Evolutionary conservation across 169 alveolate genomes (phyloP).

Genomic region (Plasmodium cynomolgi): DNA sequence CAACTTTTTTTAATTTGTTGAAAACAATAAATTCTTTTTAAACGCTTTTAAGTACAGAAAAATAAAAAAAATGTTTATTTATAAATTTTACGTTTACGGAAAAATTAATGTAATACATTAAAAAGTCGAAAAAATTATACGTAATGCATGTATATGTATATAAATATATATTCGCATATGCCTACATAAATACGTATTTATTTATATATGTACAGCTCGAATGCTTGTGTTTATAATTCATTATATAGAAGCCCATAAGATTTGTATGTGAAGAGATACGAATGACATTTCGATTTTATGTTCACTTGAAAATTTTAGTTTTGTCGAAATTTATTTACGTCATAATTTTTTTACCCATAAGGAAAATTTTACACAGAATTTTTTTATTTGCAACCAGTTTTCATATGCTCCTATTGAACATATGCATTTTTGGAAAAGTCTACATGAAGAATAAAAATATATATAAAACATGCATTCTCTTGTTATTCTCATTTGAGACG

Average conservation of each 20-base stretch:
- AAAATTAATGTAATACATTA: conserved; percentile 11
- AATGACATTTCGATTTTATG: not conserved
- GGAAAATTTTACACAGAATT: not conserved
- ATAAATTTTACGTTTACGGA: not conserved
- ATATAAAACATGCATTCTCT: not conserved
- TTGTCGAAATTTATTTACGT: not conserved
- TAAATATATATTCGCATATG: conserved; percentile 9
- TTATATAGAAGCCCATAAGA: not conserved
- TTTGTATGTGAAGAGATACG: not conserved
- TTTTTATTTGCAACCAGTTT: not conserved
- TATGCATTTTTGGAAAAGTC: not conserved
- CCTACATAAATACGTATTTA: not conserved
- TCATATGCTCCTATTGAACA: not conserved
- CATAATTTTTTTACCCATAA: conserved; percentile 2
- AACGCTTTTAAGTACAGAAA: conserved; percentile 3
- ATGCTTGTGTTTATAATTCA: not conserved
- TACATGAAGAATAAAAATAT: not conserved
- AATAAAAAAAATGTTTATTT: not conserved
- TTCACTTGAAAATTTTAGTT: not conserved
- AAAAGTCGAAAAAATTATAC: not conserved
- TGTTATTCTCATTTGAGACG: not conserved
- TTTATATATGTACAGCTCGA: conserved; percentile 7
- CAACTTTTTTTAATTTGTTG: conserved; percentile 12
- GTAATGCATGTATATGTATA: conserved; percentile 16
- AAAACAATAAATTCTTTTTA: not conserved